Conservation (phyloP, 805 yeast genomes). For the Vanderwaltozyma verrucispora region DNA sequence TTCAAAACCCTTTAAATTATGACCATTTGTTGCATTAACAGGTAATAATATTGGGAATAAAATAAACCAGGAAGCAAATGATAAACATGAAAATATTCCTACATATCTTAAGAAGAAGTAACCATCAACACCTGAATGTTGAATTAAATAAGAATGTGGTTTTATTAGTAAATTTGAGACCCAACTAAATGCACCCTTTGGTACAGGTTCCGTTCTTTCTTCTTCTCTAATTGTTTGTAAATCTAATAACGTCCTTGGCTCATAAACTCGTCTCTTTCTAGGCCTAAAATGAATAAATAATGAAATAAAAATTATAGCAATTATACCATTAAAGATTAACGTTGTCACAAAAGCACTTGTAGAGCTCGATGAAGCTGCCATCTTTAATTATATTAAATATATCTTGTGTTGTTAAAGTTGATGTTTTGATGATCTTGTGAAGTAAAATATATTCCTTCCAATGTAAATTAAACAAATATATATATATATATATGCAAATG, state of each 20-base stretch:
- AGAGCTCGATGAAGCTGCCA: slow-evolving; percentile 33
- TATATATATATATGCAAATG: too few species aligned
- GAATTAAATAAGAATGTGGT: slow-evolving; percentile 54
- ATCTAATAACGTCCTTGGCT: slow-evolving; percentile 55
- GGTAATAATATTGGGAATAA: slow-evolving; percentile 65
- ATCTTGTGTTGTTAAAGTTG: too few species aligned
- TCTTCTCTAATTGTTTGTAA: slow-evolving; percentile 30
- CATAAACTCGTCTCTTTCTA: slow-evolving; percentile 59
- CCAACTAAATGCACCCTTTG: slow-evolving; percentile 57
- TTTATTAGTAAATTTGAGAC: slow-evolving; percentile 37
- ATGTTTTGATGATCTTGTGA: neutral
- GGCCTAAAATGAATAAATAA: slow-evolving; percentile 58
- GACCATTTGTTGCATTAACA: slow-evolving; percentile 63
- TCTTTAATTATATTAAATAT: neutral
- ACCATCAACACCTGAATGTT: slow-evolving; percentile 67
- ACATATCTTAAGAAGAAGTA: slow-evolving; percentile 62
- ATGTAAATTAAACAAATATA: too few species aligned
- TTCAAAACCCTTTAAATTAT: slow-evolving; percentile 47
- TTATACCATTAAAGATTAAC: slow-evolving; percentile 53
- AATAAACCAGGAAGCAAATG: slow-evolving; percentile 43
- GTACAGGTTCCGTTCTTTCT: slow-evolving; percentile 54
- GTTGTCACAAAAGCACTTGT: slow-evolving; percentile 72
- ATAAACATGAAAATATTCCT: slow-evolving; percentile 42
- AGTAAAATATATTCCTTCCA: neutral
- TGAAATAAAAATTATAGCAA: slow-evolving; percentile 44